A percentile compares a stretch with the other conserved stretches of the same genome.
phyloP scores from a whole-genome alignment of 495 filamentous ascomycete genomes.

The Melanomma pulvis-pyrius region DNA sequence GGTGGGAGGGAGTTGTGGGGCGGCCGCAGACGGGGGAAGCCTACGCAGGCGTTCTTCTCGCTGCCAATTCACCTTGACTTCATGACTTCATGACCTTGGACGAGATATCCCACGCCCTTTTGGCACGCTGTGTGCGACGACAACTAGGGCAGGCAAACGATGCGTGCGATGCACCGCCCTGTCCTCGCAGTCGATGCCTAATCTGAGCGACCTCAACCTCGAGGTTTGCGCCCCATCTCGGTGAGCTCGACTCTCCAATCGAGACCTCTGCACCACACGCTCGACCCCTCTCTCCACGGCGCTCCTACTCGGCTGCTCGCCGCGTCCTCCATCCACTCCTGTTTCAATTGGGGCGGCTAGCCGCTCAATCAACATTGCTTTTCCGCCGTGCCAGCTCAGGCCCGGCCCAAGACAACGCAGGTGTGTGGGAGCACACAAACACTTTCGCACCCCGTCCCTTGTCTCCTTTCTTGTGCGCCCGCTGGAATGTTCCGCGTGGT shows the following conservation, averaged over 20 bases:
- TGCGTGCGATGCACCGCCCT: constrained; percentile 22
- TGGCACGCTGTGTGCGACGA: neutral
- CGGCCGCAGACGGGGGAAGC: neutral
- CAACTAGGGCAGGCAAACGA: constrained; percentile 21
- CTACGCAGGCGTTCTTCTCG: constrained; percentile 6
- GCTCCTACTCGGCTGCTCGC: neutral
- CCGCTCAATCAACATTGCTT: constrained; percentile 18
- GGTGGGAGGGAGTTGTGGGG: neutral
- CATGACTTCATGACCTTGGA: neutral
- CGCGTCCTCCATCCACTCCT: too few species aligned
- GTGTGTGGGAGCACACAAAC: constrained; percentile 26
- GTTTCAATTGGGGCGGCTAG: constrained; percentile 4
- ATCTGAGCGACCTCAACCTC: neutral
- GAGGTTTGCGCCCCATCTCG: constrained; percentile 19
- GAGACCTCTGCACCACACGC: constrained; percentile 2
- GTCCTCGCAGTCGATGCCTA: constrained; percentile 17
- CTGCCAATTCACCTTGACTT: neutral
- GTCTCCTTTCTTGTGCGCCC: constrained; percentile 19
- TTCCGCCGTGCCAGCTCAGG: constrained; percentile 14
- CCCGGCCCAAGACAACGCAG: constrained; percentile 7
- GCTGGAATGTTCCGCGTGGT: neutral
- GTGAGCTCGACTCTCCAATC: constrained; percentile 12
- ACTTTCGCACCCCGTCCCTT: neutral
- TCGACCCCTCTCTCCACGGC: constrained; percentile 14
- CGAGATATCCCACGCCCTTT: constrained; percentile 16